A percentile compares a stretch with the other conserved stretches of the same genome.
These are phyloP conservation scores for Phytopythium aichiense DNA, from an alignment of 352 stramenopile genomes.

Conservation along the genomic window DNA sequence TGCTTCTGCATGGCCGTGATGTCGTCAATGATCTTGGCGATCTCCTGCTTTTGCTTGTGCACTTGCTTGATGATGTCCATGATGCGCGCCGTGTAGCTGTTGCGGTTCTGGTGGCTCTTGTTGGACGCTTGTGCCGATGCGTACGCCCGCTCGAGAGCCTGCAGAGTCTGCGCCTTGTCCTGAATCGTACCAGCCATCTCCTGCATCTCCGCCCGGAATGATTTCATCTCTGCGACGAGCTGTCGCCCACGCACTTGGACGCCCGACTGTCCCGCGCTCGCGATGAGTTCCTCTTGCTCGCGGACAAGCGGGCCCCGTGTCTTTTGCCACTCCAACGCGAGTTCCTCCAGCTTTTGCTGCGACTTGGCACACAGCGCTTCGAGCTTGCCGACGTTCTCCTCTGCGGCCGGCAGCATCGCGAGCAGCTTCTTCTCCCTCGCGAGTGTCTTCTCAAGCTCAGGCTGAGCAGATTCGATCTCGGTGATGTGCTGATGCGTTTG, in stretches of 20 bases:
- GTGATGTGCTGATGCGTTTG: constrained; percentile 28
- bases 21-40: constrained; percentile 75
- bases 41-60: constrained; percentile 87
- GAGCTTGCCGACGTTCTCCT: constrained; percentile 66
- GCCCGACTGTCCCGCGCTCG: constrained; percentile 34
- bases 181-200: constrained; percentile 58
- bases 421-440: constrained; percentile 51
- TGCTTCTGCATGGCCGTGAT: constrained; percentile 78
- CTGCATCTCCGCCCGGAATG: constrained; percentile 58
- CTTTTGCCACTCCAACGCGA: constrained; percentile 49
- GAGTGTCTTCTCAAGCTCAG: constrained; percentile 45
- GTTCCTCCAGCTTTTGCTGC: constrained; percentile 39
- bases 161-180: constrained; percentile 60
- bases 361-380: constrained; percentile 57
- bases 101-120: constrained; percentile 35
- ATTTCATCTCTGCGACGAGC: constrained; percentile 67
- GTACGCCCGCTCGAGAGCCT: constrained; percentile 52
- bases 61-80: constrained; percentile 91
- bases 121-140: constrained; percentile 35
- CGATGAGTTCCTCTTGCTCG: constrained; percentile 35
- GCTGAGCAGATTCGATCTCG: constrained; percentile 21
- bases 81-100: constrained; percentile 85
- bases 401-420: constrained; percentile 55
- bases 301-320: constrained; percentile 40
- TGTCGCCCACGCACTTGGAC: constrained; percentile 50